Base-by-base conservation (phyloP, 2,329 filamentous ascomycete species). In the Epichloe bromicola region DNA sequence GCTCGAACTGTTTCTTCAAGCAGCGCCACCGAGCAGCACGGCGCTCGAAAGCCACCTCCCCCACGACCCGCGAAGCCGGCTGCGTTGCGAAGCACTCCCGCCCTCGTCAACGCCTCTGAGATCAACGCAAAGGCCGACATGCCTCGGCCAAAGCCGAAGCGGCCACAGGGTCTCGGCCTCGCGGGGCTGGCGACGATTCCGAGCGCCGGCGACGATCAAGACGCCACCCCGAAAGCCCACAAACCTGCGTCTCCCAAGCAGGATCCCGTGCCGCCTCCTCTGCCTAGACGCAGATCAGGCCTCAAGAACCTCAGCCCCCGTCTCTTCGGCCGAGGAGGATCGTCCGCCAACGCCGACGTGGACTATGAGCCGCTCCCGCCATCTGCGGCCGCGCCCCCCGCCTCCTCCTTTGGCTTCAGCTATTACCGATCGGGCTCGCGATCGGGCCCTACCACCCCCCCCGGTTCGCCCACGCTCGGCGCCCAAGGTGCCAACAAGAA, bases 11-110 rank as follows among this genome's bases (percentile, higher is more conserved):
- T 55, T 12, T 37, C 43, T 15, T 26, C 20, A 12, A n/a, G 41
- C 49, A 67, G 60, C 55, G 56, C 65, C 39, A 48, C 59, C 3
- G 66, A 69, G 39, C 55, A 65, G 8, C 59, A 61, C 1, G 55
- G 55, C 15, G 62, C 65, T 6, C 61, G 62, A 33, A 67, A 65
- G 40, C 60, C 66, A 8, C 60, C 66, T 79, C 79, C 0, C 0
- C 78, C 77, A 8, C 73, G 75, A 12, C 81, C 81, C 0, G 65
- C 64, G 4, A 85, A 85, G 60, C 81, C 81, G 0, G 61, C 68
- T 0, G 72, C 78, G 1, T 63, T 85, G 26, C 69, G 78, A 52
- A 72, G 76, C 55, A 56, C 63, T 3, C 65, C 67, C 0, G 70
- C 71, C 1, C 26, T 47, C 14, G 58, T 1, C 34, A 37, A 38